phyloP scores from a whole-genome alignment of 805 yeast species.

The Kodamaea sagamina region DNA sequence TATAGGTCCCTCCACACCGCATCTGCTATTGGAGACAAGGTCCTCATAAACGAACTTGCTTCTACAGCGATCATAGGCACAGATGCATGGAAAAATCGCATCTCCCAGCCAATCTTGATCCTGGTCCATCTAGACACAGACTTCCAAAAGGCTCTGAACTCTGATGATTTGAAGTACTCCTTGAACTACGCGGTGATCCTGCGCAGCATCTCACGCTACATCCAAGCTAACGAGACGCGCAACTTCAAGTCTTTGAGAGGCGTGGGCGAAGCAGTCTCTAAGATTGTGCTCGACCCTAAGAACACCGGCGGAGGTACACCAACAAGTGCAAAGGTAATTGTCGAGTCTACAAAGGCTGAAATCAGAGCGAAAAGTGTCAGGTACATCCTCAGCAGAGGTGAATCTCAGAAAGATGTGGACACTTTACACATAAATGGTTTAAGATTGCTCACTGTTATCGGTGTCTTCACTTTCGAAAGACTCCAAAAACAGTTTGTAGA shows the following conservation, averaged over 20 bases:
- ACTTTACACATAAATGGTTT: conserved; percentile 49
- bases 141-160: conserved; percentile 69
- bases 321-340: conserved; percentile 31
- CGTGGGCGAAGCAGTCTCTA: conserved; percentile 51
- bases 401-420: conserved; percentile 21
- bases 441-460: conserved; percentile 74
- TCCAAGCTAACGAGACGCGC: conserved; percentile 42
- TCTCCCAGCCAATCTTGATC: conserved; percentile 64
- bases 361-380: conserved; percentile 57
- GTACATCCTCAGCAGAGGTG: conserved; percentile 38
- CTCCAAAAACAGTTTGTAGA: conserved; percentile 78
- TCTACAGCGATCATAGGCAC: conserved; percentile 67
- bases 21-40: conserved; percentile 28
- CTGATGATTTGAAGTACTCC: conserved; percentile 80
- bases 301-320: conserved; percentile 47
- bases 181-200: conserved; percentile 87
- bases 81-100: conserved; percentile 72
- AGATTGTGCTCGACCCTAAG: conserved; percentile 44
- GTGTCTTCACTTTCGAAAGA: conserved; percentile 91
- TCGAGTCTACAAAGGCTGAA: conserved; percentile 55
- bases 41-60: conserved; percentile 56
- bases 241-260: conserved; percentile 46
- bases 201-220: conserved; percentile 56
- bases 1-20: conserved; percentile 2
- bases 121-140: conserved; percentile 64